Evolutionary conservation across 768 basidiomycete genomes (phyloP), one percentile per base, ranked within the genome.

Genomic region (Lactarius quietus): DNA sequence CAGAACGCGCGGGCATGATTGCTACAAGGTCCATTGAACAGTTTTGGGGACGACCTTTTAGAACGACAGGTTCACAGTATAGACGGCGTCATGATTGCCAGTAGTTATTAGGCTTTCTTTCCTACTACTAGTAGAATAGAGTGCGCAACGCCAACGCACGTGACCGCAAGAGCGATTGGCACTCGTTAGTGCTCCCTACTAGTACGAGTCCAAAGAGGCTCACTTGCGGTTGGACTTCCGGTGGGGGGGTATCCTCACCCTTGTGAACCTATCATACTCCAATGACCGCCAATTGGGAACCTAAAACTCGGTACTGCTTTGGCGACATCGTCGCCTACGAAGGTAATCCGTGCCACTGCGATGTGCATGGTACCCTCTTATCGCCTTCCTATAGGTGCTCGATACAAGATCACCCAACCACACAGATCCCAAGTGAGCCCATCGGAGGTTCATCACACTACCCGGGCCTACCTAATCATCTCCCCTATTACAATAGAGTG

Each of bases 331-430:
- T 90, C 65, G 74, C 75, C 53, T 90, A 78, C 71, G 68, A 87
- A 70, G 84, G 89, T 84, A 67, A 28, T 71, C 28, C 58, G 8
- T 51, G n/a, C 61, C 51, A 26, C 26, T 51, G 4, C 3, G 58
- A n/a, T n/a, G n/a, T n/a, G 66, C 28, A 57, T 18, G 9, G 26
- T 9, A 48, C 61, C 51, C 52, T 39, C 23, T 48, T 23, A 55
- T 48, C 45, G 17, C 39, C 26, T 12, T 43, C 20, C 43, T n/a
- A 14, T 36, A 87, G 88, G 83, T 45, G 72, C 75, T 67, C 76
- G 74, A 48, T 92, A 90, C 79, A 86, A 84, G 75, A 87, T 87
- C 75, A 84, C 90, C 68, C 88, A 90, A 71, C 78, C 87, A 10
- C 90, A 92, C 76, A 76, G 72, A 60, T 89, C 89, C 35, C 86